Evolutionary conservation across 106 monocot species (phyloP), one percentile per base, ranked within the genome.

Genomic region (Dactylorhiza incarnata): DNA sequence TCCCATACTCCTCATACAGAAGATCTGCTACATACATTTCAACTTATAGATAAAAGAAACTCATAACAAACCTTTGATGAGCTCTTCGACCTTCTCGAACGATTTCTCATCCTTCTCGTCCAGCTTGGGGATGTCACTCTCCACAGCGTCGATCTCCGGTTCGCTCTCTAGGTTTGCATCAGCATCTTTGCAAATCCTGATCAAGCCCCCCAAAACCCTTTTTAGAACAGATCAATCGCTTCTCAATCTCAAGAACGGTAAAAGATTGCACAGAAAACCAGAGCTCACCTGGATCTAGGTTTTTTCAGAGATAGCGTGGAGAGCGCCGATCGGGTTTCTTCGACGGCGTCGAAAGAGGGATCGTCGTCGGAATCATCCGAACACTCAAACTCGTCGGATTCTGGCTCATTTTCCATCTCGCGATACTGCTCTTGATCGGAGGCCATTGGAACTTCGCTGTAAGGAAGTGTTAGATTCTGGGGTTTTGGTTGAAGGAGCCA

Each of bases 31-130:
- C 24, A 65, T 12, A 24, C 4, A 65, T 24, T 65, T 13, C 29
- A 65, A 29, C 65, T 13, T 1, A 29, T 29, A 12, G 13, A 25
- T 37, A 37, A 29, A 29, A 29, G 45, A 73, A 69, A 68, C 54
- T 22, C n/a, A 19, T 37, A 70, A 50, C 83, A 62, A n/a, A 92
- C 92, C 87, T 85, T 85, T 85, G n/a, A 92, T 87, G 2, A 82
- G 72, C 74, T 74, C 80, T 48, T 85, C 85, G 29, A 89, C 85
- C 49, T 71, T 74, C 48, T 92, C 82, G 59, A 89, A 85, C 46
- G 80, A 85, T 45, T 83, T 83, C 44, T 23, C 73, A 75, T 83
- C 85, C 70, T 74, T 74, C 58, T 80, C 78, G 54, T 85, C 71
- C 17, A 81, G 73, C 68, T 83, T 58, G 0, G 75, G 79, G 37